phyloP scores from a whole-genome alignment of 108 stramenopile species.

The Cyclotella atomus region DNA sequence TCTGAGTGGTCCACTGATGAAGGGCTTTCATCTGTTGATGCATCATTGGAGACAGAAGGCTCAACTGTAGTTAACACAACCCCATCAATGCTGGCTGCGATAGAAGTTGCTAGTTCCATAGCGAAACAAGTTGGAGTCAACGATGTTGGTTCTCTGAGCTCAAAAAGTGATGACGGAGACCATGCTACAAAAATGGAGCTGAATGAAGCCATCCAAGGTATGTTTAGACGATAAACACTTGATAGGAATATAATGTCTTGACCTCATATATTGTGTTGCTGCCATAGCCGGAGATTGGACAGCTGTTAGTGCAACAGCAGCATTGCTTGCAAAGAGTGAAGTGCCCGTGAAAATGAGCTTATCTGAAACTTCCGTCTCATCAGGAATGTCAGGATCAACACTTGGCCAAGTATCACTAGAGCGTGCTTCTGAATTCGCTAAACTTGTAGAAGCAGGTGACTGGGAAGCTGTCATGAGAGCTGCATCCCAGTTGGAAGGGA shows the following conservation, averaged over 20 bases:
- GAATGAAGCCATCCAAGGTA: slow-evolving; percentile 71
- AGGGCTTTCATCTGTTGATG: slow-evolving; percentile 46
- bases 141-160: background rate
- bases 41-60: slow-evolving; percentile 19
- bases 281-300: slow-evolving; percentile 78
- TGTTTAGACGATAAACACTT: background rate
- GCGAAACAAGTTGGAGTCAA: slow-evolving; percentile 7
- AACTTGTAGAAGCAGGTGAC: slow-evolving; percentile 48
- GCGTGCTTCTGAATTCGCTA: slow-evolving; percentile 39
- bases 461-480: slow-evolving; percentile 53
- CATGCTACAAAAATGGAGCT: slow-evolving; percentile 58
- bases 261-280: background rate
- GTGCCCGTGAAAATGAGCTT: slow-evolving; percentile 40
- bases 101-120: slow-evolving; percentile 2
- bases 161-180: background rate
- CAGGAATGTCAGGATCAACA: slow-evolving; percentile 14
- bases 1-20: slow-evolving; percentile 46
- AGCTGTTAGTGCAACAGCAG: slow-evolving; percentile 87
- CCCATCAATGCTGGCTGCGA: slow-evolving; percentile 17
- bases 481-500: slow-evolving; percentile 44
- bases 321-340: slow-evolving; percentile 66
- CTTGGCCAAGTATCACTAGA: slow-evolving; percentile 12
- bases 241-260: background rate
- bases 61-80: background rate
- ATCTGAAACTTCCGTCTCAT: slow-evolving; percentile 6